Base-by-base conservation (phyloP, 495 filamentous ascomycete genomes). In the Lepidopterella palustris region DNA sequence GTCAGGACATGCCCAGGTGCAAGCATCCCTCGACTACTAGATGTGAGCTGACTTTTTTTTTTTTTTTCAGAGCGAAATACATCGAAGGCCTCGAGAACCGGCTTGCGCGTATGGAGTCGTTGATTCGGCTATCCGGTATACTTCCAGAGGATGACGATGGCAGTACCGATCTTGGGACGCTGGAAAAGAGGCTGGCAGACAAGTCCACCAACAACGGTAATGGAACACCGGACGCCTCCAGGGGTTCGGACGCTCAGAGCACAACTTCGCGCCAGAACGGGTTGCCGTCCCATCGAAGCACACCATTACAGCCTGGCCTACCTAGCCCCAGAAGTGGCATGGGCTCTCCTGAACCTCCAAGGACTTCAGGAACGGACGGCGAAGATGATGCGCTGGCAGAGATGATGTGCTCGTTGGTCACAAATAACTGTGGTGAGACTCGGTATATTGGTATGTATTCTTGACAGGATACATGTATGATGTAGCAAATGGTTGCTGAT, bases 371-470 rank as follows among this genome's bases (percentile, higher is more conserved):
- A 49, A 56, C 57, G 0, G 85, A 88, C 61, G 80, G 81, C 42
- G 88, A 95, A 66, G 92, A 95, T 5, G 92, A 95, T 68, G 87
- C 84, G 0, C 70, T 98, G 60, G 95, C 93, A 8, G 93, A 98
- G 73, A 95, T 97, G 87, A 97, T 98, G 93, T 97, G 93, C 72
- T 96, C 91, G 0, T 76, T 98, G 40, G 92, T 98, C n/a, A 98
- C 93, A 5, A 97, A 96, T 61, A 95, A 95, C 65, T 88, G 85
- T 62, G 93, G 93, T 28, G 93, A 98, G 74, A 96, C 93, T 26
- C 80, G 93, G 71, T 98, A 96, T 74, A 95, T 97, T 66, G 93
- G 92, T 96, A 82, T 35, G 80, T 64, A 1, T 26, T 11, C 56
- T 52, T 23, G 47, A 25, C 15, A 27, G 21, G 13, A 13, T 27